Evolutionary conservation across 2,329 filamentous ascomycete genomes (phyloP).

Genomic region (Aspergillus quadricinctus): DNA sequence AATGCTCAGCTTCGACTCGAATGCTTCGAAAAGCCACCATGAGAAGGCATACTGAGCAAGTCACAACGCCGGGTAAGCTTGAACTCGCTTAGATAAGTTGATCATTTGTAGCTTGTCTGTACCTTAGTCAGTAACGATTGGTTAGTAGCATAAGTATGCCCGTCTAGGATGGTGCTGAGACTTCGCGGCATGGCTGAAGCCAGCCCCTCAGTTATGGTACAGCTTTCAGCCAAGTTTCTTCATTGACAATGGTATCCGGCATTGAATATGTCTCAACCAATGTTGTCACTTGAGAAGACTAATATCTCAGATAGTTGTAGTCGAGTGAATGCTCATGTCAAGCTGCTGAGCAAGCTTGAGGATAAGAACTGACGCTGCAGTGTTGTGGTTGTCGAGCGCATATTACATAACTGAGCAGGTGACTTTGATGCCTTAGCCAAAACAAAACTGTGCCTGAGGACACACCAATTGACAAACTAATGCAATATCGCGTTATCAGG

Average conservation of each 20-base stretch:
- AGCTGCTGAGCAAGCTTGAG: slow-evolving; percentile 6
- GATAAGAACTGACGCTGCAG: slow-evolving; percentile 11
- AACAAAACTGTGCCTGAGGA: slow-evolving; percentile 10
- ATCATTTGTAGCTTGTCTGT: not conserved
- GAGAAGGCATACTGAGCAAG: not conserved
- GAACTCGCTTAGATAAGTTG: not conserved
- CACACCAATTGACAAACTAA: not conserved
- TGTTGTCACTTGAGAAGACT: slow-evolving; percentile 6
- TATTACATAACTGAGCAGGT: slow-evolving; percentile 16
- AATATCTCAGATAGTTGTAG: not conserved
- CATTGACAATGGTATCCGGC: not conserved
- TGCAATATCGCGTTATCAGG: slow-evolving; percentile 1
- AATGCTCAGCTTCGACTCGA: slow-evolving; percentile 16
- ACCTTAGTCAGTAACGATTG: not conserved
- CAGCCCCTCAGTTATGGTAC: slow-evolving; percentile 6
- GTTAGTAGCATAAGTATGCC: not conserved
- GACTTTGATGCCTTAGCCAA: slow-evolving; percentile 4
- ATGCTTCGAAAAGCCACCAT: slow-evolving; percentile 2
- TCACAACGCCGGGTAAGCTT: not conserved
- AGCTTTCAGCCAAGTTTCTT: not conserved
- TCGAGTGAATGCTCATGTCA: slow-evolving; percentile 8
- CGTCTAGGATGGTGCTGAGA: not conserved
- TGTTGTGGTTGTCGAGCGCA: slow-evolving; percentile 10
- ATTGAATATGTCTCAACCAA: not conserved
- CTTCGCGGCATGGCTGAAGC: slow-evolving; percentile 4